Evolutionary conservation across 2,329 filamentous ascomycete species (phyloP).

Genomic region (Sclerotinia sclerotiorum): DNA sequence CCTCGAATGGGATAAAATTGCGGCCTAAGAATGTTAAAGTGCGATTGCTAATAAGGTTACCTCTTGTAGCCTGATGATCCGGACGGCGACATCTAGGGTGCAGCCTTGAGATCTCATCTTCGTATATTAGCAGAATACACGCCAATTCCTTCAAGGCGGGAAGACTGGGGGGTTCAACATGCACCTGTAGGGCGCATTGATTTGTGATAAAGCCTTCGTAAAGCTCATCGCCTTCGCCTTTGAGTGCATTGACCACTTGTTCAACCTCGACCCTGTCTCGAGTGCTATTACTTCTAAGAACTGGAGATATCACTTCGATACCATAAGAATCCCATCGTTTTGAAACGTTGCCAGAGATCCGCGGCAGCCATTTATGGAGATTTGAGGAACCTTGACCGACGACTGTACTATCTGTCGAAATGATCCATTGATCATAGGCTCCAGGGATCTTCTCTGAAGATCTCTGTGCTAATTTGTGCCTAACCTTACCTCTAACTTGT

Average conservation of each 20-base stretch:
- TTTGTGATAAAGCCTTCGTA: conserved; percentile 34
- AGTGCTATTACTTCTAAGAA: conserved; percentile 22
- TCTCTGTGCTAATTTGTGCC: not conserved
- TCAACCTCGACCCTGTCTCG: conserved; percentile 25
- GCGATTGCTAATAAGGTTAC: conserved; percentile 32
- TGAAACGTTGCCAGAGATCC: not conserved
- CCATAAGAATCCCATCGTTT: conserved; percentile 35
- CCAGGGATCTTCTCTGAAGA: conserved; percentile 16
- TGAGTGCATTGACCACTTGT: conserved; percentile 25
- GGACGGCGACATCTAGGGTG: conserved; percentile 34
- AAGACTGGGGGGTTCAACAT: conserved; percentile 31
- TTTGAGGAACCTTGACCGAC: conserved; percentile 33
- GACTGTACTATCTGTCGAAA: conserved; percentile 30
- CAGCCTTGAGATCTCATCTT: conserved; percentile 33
- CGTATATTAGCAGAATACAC: conserved; percentile 33
- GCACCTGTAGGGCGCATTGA: conserved; percentile 36
- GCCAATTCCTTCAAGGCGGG: conserved; percentile 31
- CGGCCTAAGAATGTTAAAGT: not conserved
- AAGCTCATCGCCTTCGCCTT: conserved; percentile 14
- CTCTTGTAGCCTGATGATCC: conserved; percentile 22
- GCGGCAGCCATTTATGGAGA: conserved; percentile 30
- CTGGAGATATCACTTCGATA: conserved; percentile 32
- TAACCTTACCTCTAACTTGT: conserved; percentile 18
- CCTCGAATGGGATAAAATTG: not conserved
- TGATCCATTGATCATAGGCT: conserved; percentile 29